phyloP scores from a whole-genome alignment of 176 grass and related monocot species.

The Puccinellia tenuiflora region DNA sequence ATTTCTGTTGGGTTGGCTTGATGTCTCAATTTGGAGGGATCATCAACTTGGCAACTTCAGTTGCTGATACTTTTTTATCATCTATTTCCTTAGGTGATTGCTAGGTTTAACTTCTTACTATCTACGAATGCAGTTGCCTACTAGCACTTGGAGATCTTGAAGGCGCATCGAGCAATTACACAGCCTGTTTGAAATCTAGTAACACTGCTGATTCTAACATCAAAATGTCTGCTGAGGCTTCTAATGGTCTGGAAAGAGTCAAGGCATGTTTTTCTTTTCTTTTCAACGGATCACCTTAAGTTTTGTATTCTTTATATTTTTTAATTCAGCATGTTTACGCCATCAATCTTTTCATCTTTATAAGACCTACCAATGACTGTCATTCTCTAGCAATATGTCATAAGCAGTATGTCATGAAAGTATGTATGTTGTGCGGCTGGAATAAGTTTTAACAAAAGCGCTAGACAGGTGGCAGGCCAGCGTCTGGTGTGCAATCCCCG shows the following conservation, averaged over 20 bases:
- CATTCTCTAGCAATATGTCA: not conserved
- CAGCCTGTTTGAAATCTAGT: conserved; percentile 54
- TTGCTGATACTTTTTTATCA: conserved; percentile 5
- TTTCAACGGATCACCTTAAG: not conserved
- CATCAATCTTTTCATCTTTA: not conserved
- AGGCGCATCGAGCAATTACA: conserved; percentile 60
- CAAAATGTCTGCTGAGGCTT: conserved; percentile 72
- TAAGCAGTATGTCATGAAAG: not conserved
- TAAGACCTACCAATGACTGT: not conserved
- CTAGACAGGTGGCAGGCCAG: not conserved
- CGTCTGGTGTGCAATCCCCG: not conserved
- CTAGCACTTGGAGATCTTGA: conserved; percentile 86
- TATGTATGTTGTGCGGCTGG: not conserved
- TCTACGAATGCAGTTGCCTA: conserved; percentile 54
- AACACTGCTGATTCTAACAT: conserved; percentile 26
- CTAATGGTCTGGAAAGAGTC: conserved; percentile 73
- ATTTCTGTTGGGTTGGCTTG: not conserved
- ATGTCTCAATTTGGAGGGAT: conserved; percentile 16
- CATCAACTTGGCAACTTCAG: conserved; percentile 2
- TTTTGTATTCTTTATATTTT: conserved; percentile 7
- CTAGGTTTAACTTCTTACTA: conserved; percentile 12
- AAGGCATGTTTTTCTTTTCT: conserved; percentile 55
- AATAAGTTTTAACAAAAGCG: not conserved
- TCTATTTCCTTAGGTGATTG: conserved; percentile 2
- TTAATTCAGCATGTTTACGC: conserved; percentile 1